These are phyloP conservation scores for Acer campestre DNA, from an alignment of 345 rosid genomes.

Conservation along the genomic window DNA sequence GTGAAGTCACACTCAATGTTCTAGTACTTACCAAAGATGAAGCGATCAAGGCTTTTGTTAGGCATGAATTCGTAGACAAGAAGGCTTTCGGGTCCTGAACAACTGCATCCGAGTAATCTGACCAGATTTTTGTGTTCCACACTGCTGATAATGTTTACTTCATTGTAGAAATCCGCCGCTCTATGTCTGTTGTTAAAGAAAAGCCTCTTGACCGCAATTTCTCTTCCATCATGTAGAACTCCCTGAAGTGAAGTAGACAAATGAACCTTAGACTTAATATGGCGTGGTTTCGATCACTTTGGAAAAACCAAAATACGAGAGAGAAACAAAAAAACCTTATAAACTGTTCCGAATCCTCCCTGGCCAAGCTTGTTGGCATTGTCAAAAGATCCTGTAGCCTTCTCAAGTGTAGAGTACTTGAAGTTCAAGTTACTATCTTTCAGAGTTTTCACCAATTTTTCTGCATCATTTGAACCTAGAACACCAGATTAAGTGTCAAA, in stretches of 20 bases:
- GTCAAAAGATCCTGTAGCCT: constrained; percentile 76
- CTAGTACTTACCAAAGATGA: constrained; percentile 62
- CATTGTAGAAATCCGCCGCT: constrained; percentile 91
- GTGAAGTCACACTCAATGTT: background rate
- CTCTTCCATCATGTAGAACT: constrained; percentile 81
- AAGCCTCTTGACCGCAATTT: constrained; percentile 89
- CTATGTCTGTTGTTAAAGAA: constrained; percentile 90
- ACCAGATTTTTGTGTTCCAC: constrained; percentile 95
- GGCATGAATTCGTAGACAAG: constrained; percentile 85
- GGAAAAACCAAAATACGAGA: background rate
- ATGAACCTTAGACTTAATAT: background rate
- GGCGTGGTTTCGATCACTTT: background rate
- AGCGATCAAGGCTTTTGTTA: constrained; percentile 84
- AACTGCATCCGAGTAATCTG: constrained; percentile 85
- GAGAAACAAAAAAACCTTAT: constrained; percentile 54
- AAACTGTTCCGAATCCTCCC: constrained; percentile 95
- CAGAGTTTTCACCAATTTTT: constrained; percentile 64
- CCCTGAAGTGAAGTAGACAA: constrained; percentile 47
- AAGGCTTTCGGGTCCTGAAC: constrained; percentile 94
- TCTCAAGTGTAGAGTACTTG: constrained; percentile 88
- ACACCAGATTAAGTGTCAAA: background rate
- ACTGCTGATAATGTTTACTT: constrained; percentile 83
- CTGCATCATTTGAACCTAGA: constrained; percentile 72
- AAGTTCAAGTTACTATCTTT: constrained; percentile 85
- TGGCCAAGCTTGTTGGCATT: constrained; percentile 84